phyloP scores from a whole-genome alignment of 768 basidiomycete species.

The Tylopilus rubrobrunneus region DNA sequence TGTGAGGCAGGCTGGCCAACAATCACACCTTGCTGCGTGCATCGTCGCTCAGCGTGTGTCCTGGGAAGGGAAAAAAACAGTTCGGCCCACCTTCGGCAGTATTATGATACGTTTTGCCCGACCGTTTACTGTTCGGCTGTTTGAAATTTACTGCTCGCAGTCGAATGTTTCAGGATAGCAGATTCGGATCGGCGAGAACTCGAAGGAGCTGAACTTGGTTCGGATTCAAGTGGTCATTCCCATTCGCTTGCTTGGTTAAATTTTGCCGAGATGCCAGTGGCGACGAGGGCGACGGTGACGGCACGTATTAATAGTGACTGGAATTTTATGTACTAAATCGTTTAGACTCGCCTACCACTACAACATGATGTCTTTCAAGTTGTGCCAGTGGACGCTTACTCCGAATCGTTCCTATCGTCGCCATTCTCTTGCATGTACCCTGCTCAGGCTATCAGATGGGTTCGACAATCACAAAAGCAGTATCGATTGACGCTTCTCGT shows the following conservation, averaged over 20 bases:
- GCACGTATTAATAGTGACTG: neutral
- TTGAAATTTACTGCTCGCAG: neutral
- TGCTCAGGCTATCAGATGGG: no score
- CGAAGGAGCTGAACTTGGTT: neutral
- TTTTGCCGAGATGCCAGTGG: conserved; percentile 2
- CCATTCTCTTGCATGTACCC: no score
- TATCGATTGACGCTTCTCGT: no score
- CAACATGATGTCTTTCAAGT: no score
- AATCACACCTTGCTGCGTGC: neutral
- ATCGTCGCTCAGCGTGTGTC: neutral
- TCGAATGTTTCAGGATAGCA: neutral
- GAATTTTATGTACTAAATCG: no score
- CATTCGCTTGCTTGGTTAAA: neutral
- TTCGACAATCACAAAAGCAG: no score
- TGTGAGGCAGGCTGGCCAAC: neutral
- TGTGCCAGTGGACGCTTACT: no score
- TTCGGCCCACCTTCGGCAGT: conserved; percentile 10
- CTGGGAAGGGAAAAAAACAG: neutral
- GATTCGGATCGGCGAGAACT: neutral
- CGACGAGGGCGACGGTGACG: conserved; percentile 5
- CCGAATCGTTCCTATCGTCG: no score
- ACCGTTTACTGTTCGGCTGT: neutral
- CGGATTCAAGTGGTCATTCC: conserved; percentile 7
- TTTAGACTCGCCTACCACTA: no score
- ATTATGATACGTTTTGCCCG: neutral